These are phyloP conservation scores for Viola odorata DNA, from an alignment of 345 rosid genomes.

Conservation along the genomic window DNA sequence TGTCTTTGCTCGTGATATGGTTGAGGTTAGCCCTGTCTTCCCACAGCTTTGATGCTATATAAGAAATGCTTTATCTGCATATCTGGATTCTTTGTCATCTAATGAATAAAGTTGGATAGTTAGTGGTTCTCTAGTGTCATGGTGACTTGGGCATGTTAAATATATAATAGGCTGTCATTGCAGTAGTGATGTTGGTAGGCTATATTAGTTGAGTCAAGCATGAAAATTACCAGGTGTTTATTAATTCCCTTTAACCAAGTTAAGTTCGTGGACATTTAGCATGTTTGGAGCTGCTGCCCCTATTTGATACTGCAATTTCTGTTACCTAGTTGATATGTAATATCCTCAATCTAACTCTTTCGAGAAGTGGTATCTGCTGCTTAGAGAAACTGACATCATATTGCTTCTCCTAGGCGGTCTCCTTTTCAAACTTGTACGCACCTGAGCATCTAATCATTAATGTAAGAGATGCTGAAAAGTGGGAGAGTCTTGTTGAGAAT, in stretches of 20 bases:
- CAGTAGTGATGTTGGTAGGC: no score
- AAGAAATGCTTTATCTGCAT: not conserved
- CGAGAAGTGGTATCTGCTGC: not conserved
- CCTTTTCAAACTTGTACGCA: conserved; percentile 84
- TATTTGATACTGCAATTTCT: no score
- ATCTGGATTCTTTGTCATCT: not conserved
- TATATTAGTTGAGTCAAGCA: no score
- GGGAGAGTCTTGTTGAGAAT: conserved; percentile 79
- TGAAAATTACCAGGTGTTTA: no score
- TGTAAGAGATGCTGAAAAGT: conserved; percentile 83
- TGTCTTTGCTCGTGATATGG: conserved; percentile 73
- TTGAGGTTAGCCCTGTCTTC: conserved; percentile 46
- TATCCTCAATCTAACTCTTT: no score
- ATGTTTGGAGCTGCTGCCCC: no score
- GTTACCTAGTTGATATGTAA: no score
- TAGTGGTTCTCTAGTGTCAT: not conserved
- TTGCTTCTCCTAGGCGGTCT: conserved; percentile 45
- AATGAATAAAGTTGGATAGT: not conserved
- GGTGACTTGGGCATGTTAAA: no score
- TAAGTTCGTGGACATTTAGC: no score
- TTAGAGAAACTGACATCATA: not conserved
- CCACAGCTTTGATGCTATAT: not conserved
- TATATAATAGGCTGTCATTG: no score
- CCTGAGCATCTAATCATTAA: conserved; percentile 91
- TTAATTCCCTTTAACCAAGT: no score